A percentile compares a stretch with the other conserved stretches of the same genome.
These are phyloP conservation scores for Cryomyces minteri DNA, from an alignment of 495 filamentous ascomycete species.

Conservation along the genomic window DNA sequence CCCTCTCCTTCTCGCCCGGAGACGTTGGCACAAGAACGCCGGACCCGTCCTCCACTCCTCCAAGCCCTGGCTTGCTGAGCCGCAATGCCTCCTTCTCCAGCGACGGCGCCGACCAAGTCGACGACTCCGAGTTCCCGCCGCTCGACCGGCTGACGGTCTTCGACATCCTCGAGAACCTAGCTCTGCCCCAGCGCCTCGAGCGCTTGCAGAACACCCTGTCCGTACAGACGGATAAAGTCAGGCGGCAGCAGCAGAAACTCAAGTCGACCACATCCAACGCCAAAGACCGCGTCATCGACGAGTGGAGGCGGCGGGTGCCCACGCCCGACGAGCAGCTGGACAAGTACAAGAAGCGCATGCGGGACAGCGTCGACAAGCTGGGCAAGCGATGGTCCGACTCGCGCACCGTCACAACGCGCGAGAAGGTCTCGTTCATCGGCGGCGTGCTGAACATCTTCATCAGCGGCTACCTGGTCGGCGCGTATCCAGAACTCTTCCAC, in stretches of 20 bases:
- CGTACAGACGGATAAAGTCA: slow-evolving; percentile 69
- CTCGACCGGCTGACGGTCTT: slow-evolving; percentile 85
- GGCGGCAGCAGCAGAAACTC: slow-evolving; percentile 61
- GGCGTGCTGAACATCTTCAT: slow-evolving; percentile 95
- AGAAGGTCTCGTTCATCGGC: slow-evolving; percentile 91
- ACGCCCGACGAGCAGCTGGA: slow-evolving; percentile 84
- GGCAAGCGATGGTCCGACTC: slow-evolving; percentile 75
- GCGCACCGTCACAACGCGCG: slow-evolving; percentile 67
- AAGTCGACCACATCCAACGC: slow-evolving; percentile 35
- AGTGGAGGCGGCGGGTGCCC: slow-evolving; percentile 63
- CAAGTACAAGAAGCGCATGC: slow-evolving; percentile 76
- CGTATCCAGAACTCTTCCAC: slow-evolving; percentile 70
- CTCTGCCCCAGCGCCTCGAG: slow-evolving; percentile 74
- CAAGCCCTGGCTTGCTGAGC: slow-evolving; percentile 36
- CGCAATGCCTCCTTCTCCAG: slow-evolving; percentile 53
- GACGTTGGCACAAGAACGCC: slow-evolving; percentile 2
- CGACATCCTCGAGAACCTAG: slow-evolving; percentile 85
- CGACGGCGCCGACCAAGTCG: slow-evolving; percentile 57
- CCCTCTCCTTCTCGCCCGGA: neutral
- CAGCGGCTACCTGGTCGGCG: slow-evolving; percentile 84
- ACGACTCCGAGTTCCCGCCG: slow-evolving; percentile 69
- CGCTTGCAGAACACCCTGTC: slow-evolving; percentile 64
- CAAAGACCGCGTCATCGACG: slow-evolving; percentile 62
- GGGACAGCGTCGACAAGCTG: slow-evolving; percentile 68
- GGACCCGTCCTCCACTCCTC: slow-evolving; percentile 22